Evolutionary conservation across 768 basidiomycete species (phyloP).

Genomic region (Leccinellum albellum): DNA sequence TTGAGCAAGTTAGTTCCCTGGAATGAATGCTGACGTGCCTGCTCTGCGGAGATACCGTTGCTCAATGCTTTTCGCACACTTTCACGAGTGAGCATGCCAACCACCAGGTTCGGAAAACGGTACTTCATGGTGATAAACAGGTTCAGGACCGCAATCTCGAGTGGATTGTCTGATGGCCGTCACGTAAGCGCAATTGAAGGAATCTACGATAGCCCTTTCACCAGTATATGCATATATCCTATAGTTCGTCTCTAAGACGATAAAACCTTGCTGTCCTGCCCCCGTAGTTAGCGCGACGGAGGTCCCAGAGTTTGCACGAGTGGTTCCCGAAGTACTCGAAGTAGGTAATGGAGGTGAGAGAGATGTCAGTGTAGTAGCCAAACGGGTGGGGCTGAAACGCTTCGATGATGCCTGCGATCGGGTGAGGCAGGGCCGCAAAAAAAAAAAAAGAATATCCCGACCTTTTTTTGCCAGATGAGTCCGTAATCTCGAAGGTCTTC

Average conservation of each 20-base stretch:
- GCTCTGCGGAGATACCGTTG: slow-evolving; percentile 95
- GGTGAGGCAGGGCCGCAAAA: slow-evolving; percentile 12
- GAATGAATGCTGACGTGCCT: slow-evolving; percentile 49
- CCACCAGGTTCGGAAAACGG: slow-evolving; percentile 95
- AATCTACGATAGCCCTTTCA: slow-evolving; percentile 30
- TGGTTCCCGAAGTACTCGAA: slow-evolving; percentile 30
- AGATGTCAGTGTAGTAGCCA: slow-evolving; percentile 92
- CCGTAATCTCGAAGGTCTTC: slow-evolving; percentile 94
- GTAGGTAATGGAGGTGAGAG: slow-evolving; percentile 78
- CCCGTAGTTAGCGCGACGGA: slow-evolving; percentile 40
- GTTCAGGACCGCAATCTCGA: slow-evolving; percentile 94
- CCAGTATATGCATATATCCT: slow-evolving; percentile 97
- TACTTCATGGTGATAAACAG: slow-evolving; percentile 90
- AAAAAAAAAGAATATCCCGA: slow-evolving; percentile 32
- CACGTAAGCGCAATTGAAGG: slow-evolving; percentile 13
- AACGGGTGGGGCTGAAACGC: slow-evolving; percentile 90
- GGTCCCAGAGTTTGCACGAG: slow-evolving; percentile 13
- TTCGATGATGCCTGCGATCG: slow-evolving; percentile 57
- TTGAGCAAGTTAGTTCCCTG: slow-evolving; percentile 8
- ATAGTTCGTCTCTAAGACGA: slow-evolving; percentile 97
- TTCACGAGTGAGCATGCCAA: slow-evolving; percentile 91
- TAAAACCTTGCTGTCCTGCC: slow-evolving; percentile 78
- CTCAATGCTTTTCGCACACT: slow-evolving; percentile 91
- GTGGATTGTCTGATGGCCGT: slow-evolving; percentile 70
- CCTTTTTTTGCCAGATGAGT: slow-evolving; percentile 82